Evolutionary conservation across 1,284 basidiomycete species (phyloP), one percentile per base, ranked within the genome.

Genomic region (Rhizoctonia solani): DNA sequence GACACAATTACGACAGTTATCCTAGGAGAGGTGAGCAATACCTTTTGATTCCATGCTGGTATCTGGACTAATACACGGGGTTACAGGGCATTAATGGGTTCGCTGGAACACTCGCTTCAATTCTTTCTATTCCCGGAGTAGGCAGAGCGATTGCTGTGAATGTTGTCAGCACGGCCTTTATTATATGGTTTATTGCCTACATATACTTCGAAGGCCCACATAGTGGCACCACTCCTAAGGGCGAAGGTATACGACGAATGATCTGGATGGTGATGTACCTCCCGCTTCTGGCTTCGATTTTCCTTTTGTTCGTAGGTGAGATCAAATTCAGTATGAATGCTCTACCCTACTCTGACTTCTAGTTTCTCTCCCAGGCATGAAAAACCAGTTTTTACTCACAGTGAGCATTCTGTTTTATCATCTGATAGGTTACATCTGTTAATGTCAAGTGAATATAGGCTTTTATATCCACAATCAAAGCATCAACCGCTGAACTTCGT

Each of bases 141-240:
- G 44, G 44, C 19, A 46, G 56, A 19, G 44, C 56, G 13, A 49
- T 61, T 9, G 46, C 49, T 1, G 30, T 30, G 4, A 61, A 61
- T n/a, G 19, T 61, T 6, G 44, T 46, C 3, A 49, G 56, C 32
- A 19, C 56, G 6, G 56, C 56, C 13, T 49, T 47, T 13, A 61
- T 49, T 16, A 30, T 61, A 8, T 49, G 21, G 34, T 61, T 47
- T 46, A 42, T 61, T 2, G 44, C 56, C 21, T 61, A 61, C 19
- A n/a, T 61, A 14, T 61, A 61, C 25, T 61, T 61, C n/a, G 56
- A 61, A 32, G 44, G 56, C 13, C 46, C 56, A 8, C 46, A 42
- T 2, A 29, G 29, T 1, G n/a, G 8, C 19, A 42, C 29, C 29
- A 44, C 32, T 6, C 30, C 46, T 13, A 47, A 50, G 21, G 42